A percentile compares a stretch with the other conserved stretches of the same genome.
These are phyloP conservation scores for Cladorrhinum sp. DNA, from an alignment of 2,329 filamentous ascomycete species.

Conservation along the genomic window DNA sequence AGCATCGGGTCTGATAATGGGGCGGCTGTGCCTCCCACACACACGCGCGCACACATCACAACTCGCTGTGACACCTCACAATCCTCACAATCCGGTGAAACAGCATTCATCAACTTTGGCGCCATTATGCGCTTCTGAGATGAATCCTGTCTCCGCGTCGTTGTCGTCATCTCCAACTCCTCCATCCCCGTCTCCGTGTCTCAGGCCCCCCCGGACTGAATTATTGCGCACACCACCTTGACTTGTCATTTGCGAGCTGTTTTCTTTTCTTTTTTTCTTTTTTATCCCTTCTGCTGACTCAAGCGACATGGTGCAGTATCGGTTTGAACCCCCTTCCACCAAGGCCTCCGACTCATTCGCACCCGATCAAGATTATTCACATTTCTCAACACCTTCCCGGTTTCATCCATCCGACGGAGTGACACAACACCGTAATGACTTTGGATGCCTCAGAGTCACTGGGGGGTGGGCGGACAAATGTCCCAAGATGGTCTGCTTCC, in stretches of 20 bases:
- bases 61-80: not conserved
- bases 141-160: too few relatives aligned
- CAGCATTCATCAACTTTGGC: not conserved
- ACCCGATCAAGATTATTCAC: not conserved
- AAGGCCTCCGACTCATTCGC: not conserved
- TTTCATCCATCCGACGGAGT: not conserved
- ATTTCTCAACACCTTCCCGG: not conserved
- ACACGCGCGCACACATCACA: not conserved
- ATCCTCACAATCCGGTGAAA: not conserved
- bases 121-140: not conserved
- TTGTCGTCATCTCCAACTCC: too few relatives aligned
- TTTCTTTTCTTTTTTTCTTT: not conserved
- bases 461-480: not conserved
- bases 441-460: not conserved
- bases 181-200: too few relatives aligned
- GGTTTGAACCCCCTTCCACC: not conserved
- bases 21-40: not conserved
- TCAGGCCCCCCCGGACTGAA: not conserved
- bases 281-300: not conserved
- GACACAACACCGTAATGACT: not conserved
- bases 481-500: not conserved
- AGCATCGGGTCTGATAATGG: not conserved
- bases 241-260: not conserved
- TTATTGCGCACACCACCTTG: not conserved
- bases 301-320: not conserved